Conservation (phyloP, 306 rosid species). For the Fagus crenata region DNA sequence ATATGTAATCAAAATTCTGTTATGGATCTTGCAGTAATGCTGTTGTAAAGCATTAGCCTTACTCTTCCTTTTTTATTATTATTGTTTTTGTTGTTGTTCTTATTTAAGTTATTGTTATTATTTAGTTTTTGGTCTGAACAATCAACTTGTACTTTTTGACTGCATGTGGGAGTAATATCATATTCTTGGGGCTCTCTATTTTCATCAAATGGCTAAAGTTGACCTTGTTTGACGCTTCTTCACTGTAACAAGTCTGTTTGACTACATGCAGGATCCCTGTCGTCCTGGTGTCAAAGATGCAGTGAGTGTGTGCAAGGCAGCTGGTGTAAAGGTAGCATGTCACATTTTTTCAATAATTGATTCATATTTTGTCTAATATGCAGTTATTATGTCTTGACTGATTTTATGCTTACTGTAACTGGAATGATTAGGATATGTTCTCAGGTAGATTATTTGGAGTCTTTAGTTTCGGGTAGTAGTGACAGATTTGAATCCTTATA, state of each 20-base stretch:
- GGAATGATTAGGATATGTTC: not conserved
- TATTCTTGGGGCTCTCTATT: not conserved
- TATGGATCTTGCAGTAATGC: too few species aligned
- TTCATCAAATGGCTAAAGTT: slow-evolving; percentile 9
- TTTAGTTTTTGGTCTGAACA: not conserved
- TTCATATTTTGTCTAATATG: slow-evolving; percentile 5
- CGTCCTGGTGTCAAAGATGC: slow-evolving; percentile 83
- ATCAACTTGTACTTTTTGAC: not conserved
- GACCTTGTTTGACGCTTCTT: not conserved
- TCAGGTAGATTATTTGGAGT: not conserved
- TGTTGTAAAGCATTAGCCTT: too few species aligned
- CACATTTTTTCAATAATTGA: slow-evolving; percentile 20
- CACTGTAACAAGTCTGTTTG: slow-evolving; percentile 1
- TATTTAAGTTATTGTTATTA: too few species aligned
- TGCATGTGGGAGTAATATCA: not conserved
- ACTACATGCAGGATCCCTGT: slow-evolving; percentile 77
- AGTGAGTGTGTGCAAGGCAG: slow-evolving; percentile 63
- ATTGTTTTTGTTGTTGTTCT: not conserved
- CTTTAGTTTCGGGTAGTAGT: not conserved
- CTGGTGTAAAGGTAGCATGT: slow-evolving; percentile 86
- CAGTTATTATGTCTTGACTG: not conserved
- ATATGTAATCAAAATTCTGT: too few species aligned
- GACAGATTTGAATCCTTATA: not conserved
- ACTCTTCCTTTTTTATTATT: not conserved
- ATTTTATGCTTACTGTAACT: not conserved